Evolutionary conservation across 2,329 filamentous ascomycete genomes (phyloP), one percentile per base, ranked within the genome.

Genomic region (Phialophora macrospora): DNA sequence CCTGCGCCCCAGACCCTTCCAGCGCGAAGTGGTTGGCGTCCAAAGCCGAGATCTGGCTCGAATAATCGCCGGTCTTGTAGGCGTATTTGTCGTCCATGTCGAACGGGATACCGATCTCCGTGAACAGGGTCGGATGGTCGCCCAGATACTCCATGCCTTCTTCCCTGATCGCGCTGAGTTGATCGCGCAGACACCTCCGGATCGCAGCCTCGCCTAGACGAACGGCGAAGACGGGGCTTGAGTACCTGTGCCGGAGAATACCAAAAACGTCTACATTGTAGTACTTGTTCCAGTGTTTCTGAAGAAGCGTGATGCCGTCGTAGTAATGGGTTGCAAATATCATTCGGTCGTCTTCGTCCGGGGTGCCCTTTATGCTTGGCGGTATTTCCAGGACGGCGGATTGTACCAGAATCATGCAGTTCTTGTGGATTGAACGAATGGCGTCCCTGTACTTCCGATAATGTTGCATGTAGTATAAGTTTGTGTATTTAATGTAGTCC

Each of bases 241-340:
- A 83, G 74, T 99, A 99, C 70, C 89, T 90, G 12, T 95, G 95
- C 54, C 95, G 89, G 51, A 99, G 82, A 14, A 99, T 87, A 2
- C 95, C 95, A 58, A 99, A 88, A 4, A 99, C 92, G 75, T 99
- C 95, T 7, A 99, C 90, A 72, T 99, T 99, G 90, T 95, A 99
- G 17, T 90, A 88, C 46, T 93, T 90, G 75, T 98, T 99, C 95
- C 95, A 99, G 77, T 97, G 96, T 80, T 99, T 99, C 12, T 92
- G 98, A 85, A 99, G 91, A 3, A 99, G 83, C 0, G 95, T 99
- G 63, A 99, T 90, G 11, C 95, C 95, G 73, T 99, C 95, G 77
- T 99, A 99, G 76, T 92, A 99, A 78, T 99, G 95, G 1, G 93
- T 92, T 9, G 95, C 90, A 76, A 97, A 98, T 2, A 93, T 90